A percentile compares a stretch with the other conserved stretches of the same genome.
Conservation (phyloP, 768 basidiomycete species). For the Hemileccinum impolitum region DNA sequence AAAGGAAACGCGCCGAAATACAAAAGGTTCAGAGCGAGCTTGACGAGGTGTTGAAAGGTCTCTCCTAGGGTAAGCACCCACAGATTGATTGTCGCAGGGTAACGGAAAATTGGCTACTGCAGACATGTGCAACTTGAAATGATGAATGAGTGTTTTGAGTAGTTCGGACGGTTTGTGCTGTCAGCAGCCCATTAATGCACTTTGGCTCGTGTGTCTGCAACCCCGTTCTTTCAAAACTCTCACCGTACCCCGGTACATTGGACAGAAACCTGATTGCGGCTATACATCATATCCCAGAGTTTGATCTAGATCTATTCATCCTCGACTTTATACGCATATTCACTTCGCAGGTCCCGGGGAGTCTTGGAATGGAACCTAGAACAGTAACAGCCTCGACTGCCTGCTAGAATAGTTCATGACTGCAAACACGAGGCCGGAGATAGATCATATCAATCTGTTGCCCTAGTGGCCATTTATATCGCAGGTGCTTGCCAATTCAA, state of each 20-base stretch:
- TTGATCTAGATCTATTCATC: too few relatives aligned
- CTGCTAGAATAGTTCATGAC: constrained; percentile 3
- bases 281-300: too few relatives aligned
- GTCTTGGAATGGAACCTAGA: not conserved
- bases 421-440: constrained; percentile 5
- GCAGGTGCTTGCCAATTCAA: constrained; percentile 19
- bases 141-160: not conserved
- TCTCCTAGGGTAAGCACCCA: constrained; percentile 21
- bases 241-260: too few relatives aligned
- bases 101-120: constrained; percentile 3
- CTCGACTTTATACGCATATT: not conserved
- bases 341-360: not conserved
- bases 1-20: constrained; percentile 49
- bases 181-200: too few relatives aligned
- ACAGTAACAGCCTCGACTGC: not conserved
- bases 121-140: not conserved
- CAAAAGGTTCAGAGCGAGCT: constrained; percentile 53
- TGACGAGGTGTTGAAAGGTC: constrained; percentile 46
- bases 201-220: too few relatives aligned
- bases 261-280: too few relatives aligned
- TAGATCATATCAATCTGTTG: constrained; percentile 20
- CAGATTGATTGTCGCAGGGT: not conserved
- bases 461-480: constrained; percentile 6
- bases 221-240: too few relatives aligned
- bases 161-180: too few relatives aligned